Conservation (phyloP, 2,329 filamentous ascomycete species). For the Cytospora leucostoma region DNA sequence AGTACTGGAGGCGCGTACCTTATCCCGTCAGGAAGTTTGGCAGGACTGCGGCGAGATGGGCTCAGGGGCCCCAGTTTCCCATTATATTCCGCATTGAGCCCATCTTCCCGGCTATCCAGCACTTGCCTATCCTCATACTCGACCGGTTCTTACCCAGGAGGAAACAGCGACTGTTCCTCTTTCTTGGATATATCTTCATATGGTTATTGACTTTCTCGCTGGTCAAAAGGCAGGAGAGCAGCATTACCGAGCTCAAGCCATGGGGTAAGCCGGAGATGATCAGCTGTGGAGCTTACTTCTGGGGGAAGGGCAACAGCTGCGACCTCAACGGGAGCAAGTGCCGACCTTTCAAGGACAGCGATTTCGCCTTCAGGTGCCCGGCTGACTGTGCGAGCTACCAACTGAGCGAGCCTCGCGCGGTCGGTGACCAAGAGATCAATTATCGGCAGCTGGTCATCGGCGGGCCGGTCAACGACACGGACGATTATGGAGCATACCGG, state of each 20-base stretch:
- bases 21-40: slow-evolving; percentile 52
- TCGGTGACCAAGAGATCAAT: slow-evolving; percentile 67
- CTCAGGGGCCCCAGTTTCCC: slow-evolving; percentile 57
- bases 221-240: slow-evolving; percentile 64
- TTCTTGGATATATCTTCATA: slow-evolving; percentile 60
- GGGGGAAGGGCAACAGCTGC: slow-evolving; percentile 70
- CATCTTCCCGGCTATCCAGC: slow-evolving; percentile 66
- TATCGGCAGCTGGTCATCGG: slow-evolving; percentile 69
- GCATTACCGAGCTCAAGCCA: slow-evolving; percentile 62
- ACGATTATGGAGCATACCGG: slow-evolving; percentile 66
- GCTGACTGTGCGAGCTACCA: slow-evolving; percentile 68
- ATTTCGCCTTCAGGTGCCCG: slow-evolving; percentile 74
- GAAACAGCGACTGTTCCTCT: slow-evolving; percentile 59
- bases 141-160: slow-evolving; percentile 62
- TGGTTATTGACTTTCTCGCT: slow-evolving; percentile 73
- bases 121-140: slow-evolving; percentile 64
- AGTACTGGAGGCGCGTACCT: slow-evolving; percentile 60
- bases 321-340: slow-evolving; percentile 74
- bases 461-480: slow-evolving; percentile 52
- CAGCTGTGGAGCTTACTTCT: slow-evolving; percentile 69
- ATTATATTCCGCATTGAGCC: slow-evolving; percentile 56
- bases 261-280: slow-evolving; percentile 68
- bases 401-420: slow-evolving; percentile 71
- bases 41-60: slow-evolving; percentile 50
- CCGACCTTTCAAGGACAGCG: slow-evolving; percentile 70